phyloP scores from a whole-genome alignment of 352 stramenopile species.

The Phytophthora kernoviae region DNA sequence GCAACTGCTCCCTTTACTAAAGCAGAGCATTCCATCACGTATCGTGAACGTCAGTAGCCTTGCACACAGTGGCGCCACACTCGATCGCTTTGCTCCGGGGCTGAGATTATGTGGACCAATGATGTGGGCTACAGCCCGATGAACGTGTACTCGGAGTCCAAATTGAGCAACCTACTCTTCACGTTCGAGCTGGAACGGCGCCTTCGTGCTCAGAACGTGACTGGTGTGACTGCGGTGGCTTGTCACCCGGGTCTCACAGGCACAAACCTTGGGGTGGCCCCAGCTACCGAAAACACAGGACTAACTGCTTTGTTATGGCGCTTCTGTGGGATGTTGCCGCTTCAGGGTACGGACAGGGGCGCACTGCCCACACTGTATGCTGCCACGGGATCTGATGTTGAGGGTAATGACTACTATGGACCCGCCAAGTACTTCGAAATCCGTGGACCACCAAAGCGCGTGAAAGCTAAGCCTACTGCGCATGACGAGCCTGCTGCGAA shows the following conservation, averaged over 20 bases:
- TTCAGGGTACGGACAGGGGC: constrained; percentile 28
- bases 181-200: constrained; percentile 78
- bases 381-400: constrained; percentile 33
- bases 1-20: background rate
- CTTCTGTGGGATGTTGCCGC: background rate
- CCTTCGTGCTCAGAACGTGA: constrained; percentile 5
- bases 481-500: constrained; percentile 15
- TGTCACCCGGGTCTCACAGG: constrained; percentile 30
- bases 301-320: constrained; percentile 1
- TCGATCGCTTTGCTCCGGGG: background rate
- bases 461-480: constrained; percentile 15
- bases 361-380: constrained; percentile 52
- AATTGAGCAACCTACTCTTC: constrained; percentile 92
- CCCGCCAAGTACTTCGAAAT: constrained; percentile 42
- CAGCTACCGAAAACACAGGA: background rate
- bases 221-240: constrained; percentile 23
- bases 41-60: background rate
- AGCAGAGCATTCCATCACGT: background rate
- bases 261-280: constrained; percentile 13
- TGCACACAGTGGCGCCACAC: background rate
- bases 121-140: constrained; percentile 20
- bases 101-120: background rate
- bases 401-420: constrained; percentile 48
- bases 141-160: constrained; percentile 75
- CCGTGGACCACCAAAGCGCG: constrained; percentile 37